Base-by-base conservation (phyloP, 805 yeast species). In the Blastobotrys attinorum region DNA sequence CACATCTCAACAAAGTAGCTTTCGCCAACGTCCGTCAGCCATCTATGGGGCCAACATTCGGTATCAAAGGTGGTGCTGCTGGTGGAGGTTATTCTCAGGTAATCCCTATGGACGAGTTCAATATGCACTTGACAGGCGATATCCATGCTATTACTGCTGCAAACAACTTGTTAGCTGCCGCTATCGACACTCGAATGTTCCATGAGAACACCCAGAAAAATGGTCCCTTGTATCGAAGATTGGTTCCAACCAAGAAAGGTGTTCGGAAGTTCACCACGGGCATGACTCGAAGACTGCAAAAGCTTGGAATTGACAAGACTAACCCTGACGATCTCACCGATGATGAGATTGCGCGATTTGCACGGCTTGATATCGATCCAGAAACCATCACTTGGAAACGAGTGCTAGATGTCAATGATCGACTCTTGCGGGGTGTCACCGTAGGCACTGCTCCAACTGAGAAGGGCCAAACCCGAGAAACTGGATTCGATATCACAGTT, bases 21-120 rank as follows among this genome's bases (percentile, higher is more conserved):
- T 77, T 90, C 63, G 98, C 97, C 45, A 89, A 86, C 59, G 95
- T 90, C 44, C 81, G 98, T 64, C 98, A 90, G 65, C 97, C 98
- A 21, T 83, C 95, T 10, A 88, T 90, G 96, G 98, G 97, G 35
- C 98, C 98, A 44, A 90, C 97, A 15, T 90, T 90, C 58, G 98
- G 98, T 65, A 89, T 90, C 57, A 90, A 90, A 70, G 98, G 98
- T 61, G 97, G 97, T 65, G 98, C 98, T 44, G 97, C 98, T 11
- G 98, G 98, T 58, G 98, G 97, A 63, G 97, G 97, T 36, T 90
- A 88, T 64, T 75, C 97, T 2, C 97, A 90, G 69, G 97, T 90
- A 36, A 87, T 90, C 57, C 98, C 98, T 39, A 92, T 90, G 97
- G 97, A 90, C 63, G 97, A 90, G 69, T 90, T 90, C 74, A 90